phyloP scores from a whole-genome alignment of 2,329 filamentous ascomycete species.

The Leptodontidium sp. region DNA sequence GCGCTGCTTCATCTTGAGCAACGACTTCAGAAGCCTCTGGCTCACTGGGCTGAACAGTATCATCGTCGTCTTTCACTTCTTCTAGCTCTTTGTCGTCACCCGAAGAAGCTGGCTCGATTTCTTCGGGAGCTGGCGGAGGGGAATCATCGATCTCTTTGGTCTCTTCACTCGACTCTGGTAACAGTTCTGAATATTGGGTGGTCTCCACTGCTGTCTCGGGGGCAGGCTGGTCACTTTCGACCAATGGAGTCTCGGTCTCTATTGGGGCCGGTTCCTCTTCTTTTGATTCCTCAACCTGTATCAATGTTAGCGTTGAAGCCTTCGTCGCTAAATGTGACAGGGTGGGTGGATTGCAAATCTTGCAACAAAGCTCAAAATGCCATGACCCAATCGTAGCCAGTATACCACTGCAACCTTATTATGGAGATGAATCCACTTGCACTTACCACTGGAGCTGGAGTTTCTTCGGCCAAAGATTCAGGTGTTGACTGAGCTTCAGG shows the following conservation, averaged over 20 bases:
- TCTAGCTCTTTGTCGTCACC: neutral
- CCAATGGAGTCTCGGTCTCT: neutral
- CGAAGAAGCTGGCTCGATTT: no score
- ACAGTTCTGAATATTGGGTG: neutral
- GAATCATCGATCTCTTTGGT: neutral
- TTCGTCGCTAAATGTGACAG: no score
- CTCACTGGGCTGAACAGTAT: neutral
- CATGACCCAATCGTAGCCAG: no score
- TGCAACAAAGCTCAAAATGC: no score
- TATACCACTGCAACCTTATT: no score
- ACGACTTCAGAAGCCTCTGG: neutral
- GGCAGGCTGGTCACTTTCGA: neutral
- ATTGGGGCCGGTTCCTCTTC: neutral
- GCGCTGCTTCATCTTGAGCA: neutral
- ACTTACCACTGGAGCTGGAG: constrained; percentile 3
- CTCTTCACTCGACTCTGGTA: neutral
- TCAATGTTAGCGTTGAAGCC: neutral
- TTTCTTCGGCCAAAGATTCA: neutral
- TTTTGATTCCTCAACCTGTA: neutral
- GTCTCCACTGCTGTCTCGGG: neutral
- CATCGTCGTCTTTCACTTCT: neutral
- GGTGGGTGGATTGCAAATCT: no score
- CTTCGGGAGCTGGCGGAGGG: no score
- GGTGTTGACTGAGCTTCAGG: neutral
- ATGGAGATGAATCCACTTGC: no score